Base-by-base conservation (phyloP, 2,329 filamentous ascomycete species). In the Colletotrichum tropicicola region DNA sequence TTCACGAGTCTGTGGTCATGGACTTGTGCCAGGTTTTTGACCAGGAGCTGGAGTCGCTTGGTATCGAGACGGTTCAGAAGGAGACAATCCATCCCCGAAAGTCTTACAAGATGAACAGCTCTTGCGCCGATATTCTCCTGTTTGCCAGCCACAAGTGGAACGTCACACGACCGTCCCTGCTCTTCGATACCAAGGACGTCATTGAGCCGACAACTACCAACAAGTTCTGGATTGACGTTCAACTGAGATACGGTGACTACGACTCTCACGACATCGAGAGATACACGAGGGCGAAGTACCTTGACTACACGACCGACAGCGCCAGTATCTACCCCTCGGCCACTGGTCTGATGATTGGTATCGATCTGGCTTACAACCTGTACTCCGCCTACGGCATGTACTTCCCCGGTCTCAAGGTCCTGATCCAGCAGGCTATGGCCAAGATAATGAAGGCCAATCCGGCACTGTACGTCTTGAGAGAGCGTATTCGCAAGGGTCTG, bases 101-200 rank as follows among this genome's bases (percentile, higher is more conserved):
- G 81, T 98, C 94, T 5, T 99, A 99, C 88, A 99, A 99, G 88
- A 99, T 99, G 96, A 99, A 99, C 85, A 98, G 94, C 73, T 98
- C 95, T 62, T 98, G 96, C 73, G 96, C 97, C 5, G 96, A 99
- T 78, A 98, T 99, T 68, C 85, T 98, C 58, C 87, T 99, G 9
- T 99, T 99, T 74, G 95, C 96, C 37, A 97, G 92, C 69, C 96
- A 98, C 82, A 99, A 98, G 78, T 99, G 97, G 97, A 98, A 97
- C 68, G 94, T 99, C 55, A 98, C 94, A 0, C 87, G 93, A 3
- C 97, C 96, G 2, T 98, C 95, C 3, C 87, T 97, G 71, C 83
- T 99, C 4, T 97, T 97, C 75, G 96, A 99, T 72, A 98, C 93
- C 54, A 98, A 98, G 82, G 96, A 99, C 75, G 89, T 92, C 17